Evolutionary conservation across 805 yeast species (phyloP).

Genomic region (Ogataea kodamae): DNA sequence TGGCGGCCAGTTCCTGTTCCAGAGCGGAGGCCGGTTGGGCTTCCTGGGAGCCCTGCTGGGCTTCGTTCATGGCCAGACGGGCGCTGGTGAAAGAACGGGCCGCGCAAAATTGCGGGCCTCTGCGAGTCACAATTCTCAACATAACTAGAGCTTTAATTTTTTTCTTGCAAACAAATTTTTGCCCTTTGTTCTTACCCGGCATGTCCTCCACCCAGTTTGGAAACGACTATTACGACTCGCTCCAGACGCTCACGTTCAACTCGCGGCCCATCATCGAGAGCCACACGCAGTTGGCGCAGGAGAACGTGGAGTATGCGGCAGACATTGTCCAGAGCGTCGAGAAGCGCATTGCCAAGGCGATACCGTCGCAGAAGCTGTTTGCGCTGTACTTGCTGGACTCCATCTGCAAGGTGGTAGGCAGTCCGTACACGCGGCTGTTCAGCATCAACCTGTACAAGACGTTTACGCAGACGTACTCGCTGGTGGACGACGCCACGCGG

Average conservation of each 20-base stretch:
- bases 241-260: constrained; percentile 78
- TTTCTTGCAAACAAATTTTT: constrained; percentile 6
- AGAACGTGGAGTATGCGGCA: constrained; percentile 71
- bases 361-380: constrained; percentile 81
- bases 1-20: constrained; percentile 34
- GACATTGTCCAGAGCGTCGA: constrained; percentile 76
- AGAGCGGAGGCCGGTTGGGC: constrained; percentile 23
- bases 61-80: constrained; percentile 29
- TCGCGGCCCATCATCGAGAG: constrained; percentile 87
- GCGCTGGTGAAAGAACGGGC: constrained; percentile 25
- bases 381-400: constrained; percentile 86
- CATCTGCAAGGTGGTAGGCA: constrained; percentile 84
- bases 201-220: constrained; percentile 31
- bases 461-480: constrained; percentile 73
- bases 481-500: constrained; percentile 73
- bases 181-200: constrained; percentile 9
- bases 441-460: constrained; percentile 65
- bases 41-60: constrained; percentile 17
- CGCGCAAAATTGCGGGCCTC: too few species aligned
- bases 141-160: too few species aligned
- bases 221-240: constrained; percentile 66
- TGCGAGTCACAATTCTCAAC: constrained; percentile 3
- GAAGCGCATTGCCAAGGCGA: constrained; percentile 66
- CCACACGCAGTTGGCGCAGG: constrained; percentile 82
- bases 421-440: constrained; percentile 81